Base-by-base conservation (phyloP, 23 red algal species). In the Pyropia yezoensis region DNA sequence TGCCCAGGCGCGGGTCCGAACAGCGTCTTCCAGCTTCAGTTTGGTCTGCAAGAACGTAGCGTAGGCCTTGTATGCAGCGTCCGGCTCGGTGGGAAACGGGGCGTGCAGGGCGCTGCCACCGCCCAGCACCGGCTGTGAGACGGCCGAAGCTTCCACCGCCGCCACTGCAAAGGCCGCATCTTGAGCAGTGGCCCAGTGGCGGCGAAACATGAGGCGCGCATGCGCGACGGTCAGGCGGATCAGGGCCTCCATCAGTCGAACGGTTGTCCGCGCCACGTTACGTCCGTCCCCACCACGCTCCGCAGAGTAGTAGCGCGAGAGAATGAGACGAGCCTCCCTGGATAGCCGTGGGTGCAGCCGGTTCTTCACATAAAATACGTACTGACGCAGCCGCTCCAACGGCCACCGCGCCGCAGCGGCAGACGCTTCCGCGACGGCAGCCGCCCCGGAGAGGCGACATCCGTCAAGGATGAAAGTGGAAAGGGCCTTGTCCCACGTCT, bases 81-180 rank as follows among this genome's bases (percentile, higher is more conserved):
- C 33, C 50, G 90, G 78, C 50, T 87, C 24, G 15, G 69, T 58
- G 13, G 84, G 79, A 65, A 88, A 87, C 12, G 65, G 73, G 12
- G 70, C 79, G 61, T 96, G 90, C 39, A 85, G 73, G 25, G 74
- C 75, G 8, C 70, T 57, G 59, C 70, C 79, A 16, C 83, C 66
- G 13, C 84, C 83, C 3, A 88, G 65, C 15, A 96, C 30, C 22
- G 61, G 39, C 26, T 88, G 77, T 2, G 78, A 58, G 15, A 74
- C 73, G 14, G 85, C 72, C 25, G 75, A 79, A 1, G 78, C 76
- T 71, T 98, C 94, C 7, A 91, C 88, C 13, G 83, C 94, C 6
- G 78, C 82, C n/a, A 98, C 82, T 17, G 94, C 94, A 74, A 91
- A 98, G 14, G 88, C 80, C 18, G 86, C 94, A 59, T 98, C 94